A percentile compares a stretch with the other conserved stretches of the same genome.
Evolutionary conservation across 2,329 filamentous ascomycete species (phyloP).

Genomic region (Colletotrichum aenigma): DNA sequence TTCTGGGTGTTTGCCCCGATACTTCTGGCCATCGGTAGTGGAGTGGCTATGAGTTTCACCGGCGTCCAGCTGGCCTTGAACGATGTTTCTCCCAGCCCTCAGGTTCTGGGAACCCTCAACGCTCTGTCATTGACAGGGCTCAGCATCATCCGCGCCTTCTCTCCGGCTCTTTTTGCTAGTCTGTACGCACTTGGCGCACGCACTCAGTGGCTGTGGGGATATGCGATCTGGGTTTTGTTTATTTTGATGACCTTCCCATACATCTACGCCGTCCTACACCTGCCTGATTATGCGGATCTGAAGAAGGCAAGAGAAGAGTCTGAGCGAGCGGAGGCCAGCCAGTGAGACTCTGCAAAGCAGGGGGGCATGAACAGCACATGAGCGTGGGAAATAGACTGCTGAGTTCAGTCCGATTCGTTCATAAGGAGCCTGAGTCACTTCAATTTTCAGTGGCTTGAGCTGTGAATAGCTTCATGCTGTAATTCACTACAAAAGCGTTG

Average conservation of each 20-base stretch:
- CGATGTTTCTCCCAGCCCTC: slow-evolving; percentile 69
- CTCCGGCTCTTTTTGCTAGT: slow-evolving; percentile 68
- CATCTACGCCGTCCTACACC: not conserved
- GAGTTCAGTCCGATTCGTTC: not conserved
- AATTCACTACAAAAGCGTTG: not conserved
- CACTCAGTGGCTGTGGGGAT: slow-evolving; percentile 64
- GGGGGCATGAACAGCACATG: not conserved
- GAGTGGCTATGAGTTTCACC: slow-evolving; percentile 73
- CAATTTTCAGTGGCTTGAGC: not conserved
- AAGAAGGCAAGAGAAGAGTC: not conserved
- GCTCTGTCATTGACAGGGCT: slow-evolving; percentile 59
- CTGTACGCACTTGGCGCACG: slow-evolving; percentile 72
- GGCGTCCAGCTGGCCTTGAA: slow-evolving; percentile 76
- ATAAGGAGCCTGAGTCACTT: not conserved
- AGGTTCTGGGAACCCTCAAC: slow-evolving; percentile 73
- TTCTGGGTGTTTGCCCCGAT: slow-evolving; percentile 59
- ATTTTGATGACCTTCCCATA: not conserved
- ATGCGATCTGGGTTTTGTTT: slow-evolving; percentile 35
- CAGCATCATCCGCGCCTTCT: slow-evolving; percentile 67
- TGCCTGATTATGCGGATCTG: not conserved
- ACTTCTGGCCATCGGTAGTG: slow-evolving; percentile 58
- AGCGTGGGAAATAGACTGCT: not conserved
- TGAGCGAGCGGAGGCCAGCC: not conserved
- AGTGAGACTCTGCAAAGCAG: not conserved
- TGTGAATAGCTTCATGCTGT: not conserved